Base-by-base conservation (phyloP, 768 basidiomycete species). In the Zangia roseola region DNA sequence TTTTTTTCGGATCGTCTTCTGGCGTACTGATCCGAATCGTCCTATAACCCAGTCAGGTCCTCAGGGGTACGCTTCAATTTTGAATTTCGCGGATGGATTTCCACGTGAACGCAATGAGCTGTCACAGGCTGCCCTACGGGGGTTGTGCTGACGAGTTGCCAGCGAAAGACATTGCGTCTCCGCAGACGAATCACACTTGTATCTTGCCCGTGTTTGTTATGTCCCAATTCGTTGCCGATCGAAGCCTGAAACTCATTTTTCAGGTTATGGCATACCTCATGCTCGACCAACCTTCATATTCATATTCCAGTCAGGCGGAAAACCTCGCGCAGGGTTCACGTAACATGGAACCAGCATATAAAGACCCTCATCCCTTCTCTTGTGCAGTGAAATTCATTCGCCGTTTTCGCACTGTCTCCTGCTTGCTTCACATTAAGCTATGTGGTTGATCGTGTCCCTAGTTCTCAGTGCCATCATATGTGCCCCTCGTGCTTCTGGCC, bases 401-500 rank as follows among this genome's bases (percentile, higher is more conserved):
- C 20, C 19, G 19, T 30, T 24, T 17, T 40, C n/a, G 12, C 33
- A 14, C 10, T 13, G 25, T 39, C 21, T 17, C 42, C 40, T 17
- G 37, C 34, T 47, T 26, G 2, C 25, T 33, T 31, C 12, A n/a
- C 28, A 13, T 17, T 10, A 2, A 44, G 7, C 5, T 14, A 62
- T 62, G 61, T 25, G 55, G 44, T 33, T 34, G 12, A 43, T 38
- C 33, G 21, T 17, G 19, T 31, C 51, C 5, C 25, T 57, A 12
- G 19, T 57, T 33, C 40, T 60, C 31, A 31, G 33, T 14, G 38
- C 61, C 2, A 12, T 58, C 20, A 25, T 53, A 5, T 53, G 13
- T 20, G 13, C 17, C 5, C 8, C 40, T 20, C 37, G 31, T 20
- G 45, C n/a, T 30, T 53, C 54, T 41, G 77, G 68, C 25, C 68